Percentiles rank a stretch among this genome's conserved stretches.
These are phyloP conservation scores for Neopestalotiopsis clavispora DNA, from an alignment of 2,329 filamentous ascomycete species.

Conservation along the genomic window DNA sequence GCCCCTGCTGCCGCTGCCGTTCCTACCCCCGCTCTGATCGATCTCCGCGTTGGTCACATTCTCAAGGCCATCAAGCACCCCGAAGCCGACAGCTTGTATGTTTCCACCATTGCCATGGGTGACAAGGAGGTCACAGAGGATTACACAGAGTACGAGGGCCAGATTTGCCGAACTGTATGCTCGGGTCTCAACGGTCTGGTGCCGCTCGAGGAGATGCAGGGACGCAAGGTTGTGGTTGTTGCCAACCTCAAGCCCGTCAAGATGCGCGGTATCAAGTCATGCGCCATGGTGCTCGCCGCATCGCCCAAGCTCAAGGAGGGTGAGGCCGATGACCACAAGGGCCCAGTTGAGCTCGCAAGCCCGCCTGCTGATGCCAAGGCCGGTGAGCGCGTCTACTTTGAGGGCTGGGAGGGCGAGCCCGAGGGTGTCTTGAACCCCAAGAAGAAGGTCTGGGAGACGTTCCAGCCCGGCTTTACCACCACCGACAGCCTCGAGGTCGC, in stretches of 20 bases:
- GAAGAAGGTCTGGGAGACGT: slow-evolving; percentile 99
- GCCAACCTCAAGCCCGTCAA: slow-evolving; percentile 99
- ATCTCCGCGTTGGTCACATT: slow-evolving; percentile 95
- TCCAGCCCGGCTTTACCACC: slow-evolving; percentile 95
- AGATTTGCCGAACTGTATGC: slow-evolving; percentile 93
- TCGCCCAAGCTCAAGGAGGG: slow-evolving; percentile 84
- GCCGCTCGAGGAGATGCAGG: slow-evolving; percentile 95
- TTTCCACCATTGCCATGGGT: slow-evolving; percentile 93
- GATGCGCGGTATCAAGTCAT: slow-evolving; percentile 85
- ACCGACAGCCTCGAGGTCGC: slow-evolving; percentile 80
- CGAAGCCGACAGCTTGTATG: slow-evolving; percentile 93
- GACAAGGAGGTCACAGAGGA: slow-evolving; percentile 86
- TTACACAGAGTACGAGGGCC: slow-evolving; percentile 88
- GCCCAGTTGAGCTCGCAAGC: slow-evolving; percentile 88
- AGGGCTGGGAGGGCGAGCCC: slow-evolving; percentile 92
- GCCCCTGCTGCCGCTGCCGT: slow-evolving; percentile 73
- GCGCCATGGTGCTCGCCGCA: slow-evolving; percentile 89
- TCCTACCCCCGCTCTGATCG: slow-evolving; percentile 84
- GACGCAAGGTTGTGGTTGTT: slow-evolving; percentile 91
- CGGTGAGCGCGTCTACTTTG: slow-evolving; percentile 89
- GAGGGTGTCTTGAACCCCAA: slow-evolving; percentile 96
- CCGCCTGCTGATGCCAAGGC: slow-evolving; percentile 80
- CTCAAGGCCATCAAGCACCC: slow-evolving; percentile 95
- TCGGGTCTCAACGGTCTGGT: slow-evolving; percentile 93
- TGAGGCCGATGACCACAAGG: slow-evolving; percentile 82